Conservation (phyloP, 2,329 filamentous ascomycete genomes). For the Hypoxylon sp. region DNA sequence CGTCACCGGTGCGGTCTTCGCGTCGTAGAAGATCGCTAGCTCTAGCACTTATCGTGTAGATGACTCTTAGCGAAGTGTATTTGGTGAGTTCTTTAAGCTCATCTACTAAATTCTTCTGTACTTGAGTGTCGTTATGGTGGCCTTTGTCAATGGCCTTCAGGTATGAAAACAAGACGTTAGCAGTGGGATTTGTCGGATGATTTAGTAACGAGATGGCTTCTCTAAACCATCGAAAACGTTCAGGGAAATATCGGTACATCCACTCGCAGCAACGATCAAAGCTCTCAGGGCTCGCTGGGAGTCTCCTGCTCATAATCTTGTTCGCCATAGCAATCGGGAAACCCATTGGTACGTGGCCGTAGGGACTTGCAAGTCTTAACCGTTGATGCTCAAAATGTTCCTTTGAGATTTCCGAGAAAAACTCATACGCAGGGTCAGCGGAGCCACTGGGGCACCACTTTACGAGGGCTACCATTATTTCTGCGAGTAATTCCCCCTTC, state of each 20-base stretch:
- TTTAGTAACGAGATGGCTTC: neutral
- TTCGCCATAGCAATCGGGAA: neutral
- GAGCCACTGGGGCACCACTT: neutral
- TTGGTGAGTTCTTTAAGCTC: too few species aligned
- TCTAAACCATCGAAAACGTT: neutral
- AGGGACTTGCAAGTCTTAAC: neutral
- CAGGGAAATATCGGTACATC: neutral
- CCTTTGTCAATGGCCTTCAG: neutral
- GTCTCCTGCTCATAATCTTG: neutral
- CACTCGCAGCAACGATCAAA: neutral
- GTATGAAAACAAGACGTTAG: neutral
- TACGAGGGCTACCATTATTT: neutral
- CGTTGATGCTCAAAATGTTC: neutral
- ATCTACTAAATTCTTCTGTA: too few species aligned
- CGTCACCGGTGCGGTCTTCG: neutral
- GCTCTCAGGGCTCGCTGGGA: neutral
- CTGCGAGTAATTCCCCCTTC: neutral
- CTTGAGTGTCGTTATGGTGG: too few species aligned
- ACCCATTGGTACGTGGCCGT: neutral
- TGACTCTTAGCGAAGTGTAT: neutral
- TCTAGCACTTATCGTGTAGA: neutral
- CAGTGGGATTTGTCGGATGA: neutral
- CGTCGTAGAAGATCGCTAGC: neutral
- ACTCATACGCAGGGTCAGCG: neutral
- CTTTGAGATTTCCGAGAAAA: neutral